phyloP scores from a whole-genome alignment of 345 rosid species.

The Populus simonii region DNA sequence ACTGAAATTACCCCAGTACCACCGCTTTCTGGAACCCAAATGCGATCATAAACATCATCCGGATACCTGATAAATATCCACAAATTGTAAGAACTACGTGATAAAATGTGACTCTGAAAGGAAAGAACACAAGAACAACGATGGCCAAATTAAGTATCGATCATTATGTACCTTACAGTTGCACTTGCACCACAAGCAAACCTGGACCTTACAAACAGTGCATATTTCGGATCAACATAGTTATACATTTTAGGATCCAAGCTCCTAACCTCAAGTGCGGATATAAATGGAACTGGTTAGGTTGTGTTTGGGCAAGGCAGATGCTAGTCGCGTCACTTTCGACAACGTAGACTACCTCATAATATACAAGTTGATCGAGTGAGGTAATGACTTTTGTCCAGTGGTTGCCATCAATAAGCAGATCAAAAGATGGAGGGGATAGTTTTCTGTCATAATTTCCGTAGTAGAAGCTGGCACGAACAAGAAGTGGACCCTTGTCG shows the following conservation, averaged over 20 bases:
- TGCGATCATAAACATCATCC: constrained; percentile 34
- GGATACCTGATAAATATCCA: constrained; percentile 13
- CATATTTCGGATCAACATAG: neutral
- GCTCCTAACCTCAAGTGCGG: constrained; percentile 21
- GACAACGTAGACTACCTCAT: constrained; percentile 14
- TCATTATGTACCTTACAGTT: constrained; percentile 3
- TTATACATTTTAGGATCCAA: constrained; percentile 17
- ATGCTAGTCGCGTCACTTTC: constrained; percentile 11
- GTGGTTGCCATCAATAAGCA: constrained; percentile 21
- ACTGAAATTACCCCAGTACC: constrained; percentile 15
- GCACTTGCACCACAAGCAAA: constrained; percentile 8
- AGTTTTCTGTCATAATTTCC: constrained; percentile 26
- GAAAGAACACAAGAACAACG: neutral
- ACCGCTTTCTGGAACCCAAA: constrained; percentile 32
- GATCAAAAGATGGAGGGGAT: constrained; percentile 25
- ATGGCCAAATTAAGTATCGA: no score
- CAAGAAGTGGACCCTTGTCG: constrained; percentile 2
- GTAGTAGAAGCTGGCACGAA: constrained; percentile 23
- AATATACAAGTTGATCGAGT: neutral
- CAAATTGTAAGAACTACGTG: no score
- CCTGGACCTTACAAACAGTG: constrained; percentile 5
- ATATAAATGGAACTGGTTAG: constrained; percentile 29
- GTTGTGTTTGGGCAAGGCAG: constrained; percentile 24
- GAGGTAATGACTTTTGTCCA: constrained; percentile 24
- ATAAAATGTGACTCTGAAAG: constrained; percentile 13